Percentiles rank a stretch among this genome's conserved stretches.
Evolutionary conservation across 2,329 filamentous ascomycete species (phyloP).

Genomic region (Amauroascus niger): DNA sequence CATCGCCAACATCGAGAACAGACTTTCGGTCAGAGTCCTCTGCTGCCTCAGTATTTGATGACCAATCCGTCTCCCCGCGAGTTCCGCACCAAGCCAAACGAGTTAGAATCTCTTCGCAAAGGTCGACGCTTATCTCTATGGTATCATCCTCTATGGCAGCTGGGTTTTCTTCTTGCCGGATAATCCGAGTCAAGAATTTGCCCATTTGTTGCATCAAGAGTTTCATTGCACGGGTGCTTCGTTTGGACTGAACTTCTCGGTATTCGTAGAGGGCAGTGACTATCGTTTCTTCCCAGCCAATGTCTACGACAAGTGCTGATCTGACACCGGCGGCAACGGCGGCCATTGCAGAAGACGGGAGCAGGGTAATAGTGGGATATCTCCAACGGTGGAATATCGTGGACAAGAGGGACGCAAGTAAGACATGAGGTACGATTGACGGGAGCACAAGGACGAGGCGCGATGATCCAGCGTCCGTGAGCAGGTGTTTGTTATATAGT

Average conservation of each 20-base stretch:
- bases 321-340: constrained; percentile 71
- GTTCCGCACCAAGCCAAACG: constrained; percentile 66
- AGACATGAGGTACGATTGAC: constrained; percentile 63
- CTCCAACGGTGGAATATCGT: constrained; percentile 74
- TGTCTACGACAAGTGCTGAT: constrained; percentile 75
- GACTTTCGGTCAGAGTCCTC: constrained; percentile 27
- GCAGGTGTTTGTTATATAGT: constrained; percentile 65
- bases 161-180: constrained; percentile 17
- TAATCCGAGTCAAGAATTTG: constrained; percentile 24
- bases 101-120: constrained; percentile 68
- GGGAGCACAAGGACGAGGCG: constrained; percentile 67
- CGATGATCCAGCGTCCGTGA: constrained; percentile 55
- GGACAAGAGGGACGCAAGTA: constrained; percentile 66
- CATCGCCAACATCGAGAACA: constrained; percentile 20
- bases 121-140: constrained; percentile 56
- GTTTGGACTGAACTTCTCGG: constrained; percentile 61
- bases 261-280: constrained; percentile 86
- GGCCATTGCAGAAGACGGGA: constrained; percentile 66
- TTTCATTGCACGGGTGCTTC: constrained; percentile 66
- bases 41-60: constrained; percentile 6
- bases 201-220: constrained; percentile 60
- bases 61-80: constrained; percentile 18
- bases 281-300: constrained; percentile 85
- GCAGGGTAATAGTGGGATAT: constrained; percentile 66
- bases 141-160: constrained; percentile 27